Base-by-base conservation (phyloP, 148 eudicot genomes). In the Diospyros kaki region DNA sequence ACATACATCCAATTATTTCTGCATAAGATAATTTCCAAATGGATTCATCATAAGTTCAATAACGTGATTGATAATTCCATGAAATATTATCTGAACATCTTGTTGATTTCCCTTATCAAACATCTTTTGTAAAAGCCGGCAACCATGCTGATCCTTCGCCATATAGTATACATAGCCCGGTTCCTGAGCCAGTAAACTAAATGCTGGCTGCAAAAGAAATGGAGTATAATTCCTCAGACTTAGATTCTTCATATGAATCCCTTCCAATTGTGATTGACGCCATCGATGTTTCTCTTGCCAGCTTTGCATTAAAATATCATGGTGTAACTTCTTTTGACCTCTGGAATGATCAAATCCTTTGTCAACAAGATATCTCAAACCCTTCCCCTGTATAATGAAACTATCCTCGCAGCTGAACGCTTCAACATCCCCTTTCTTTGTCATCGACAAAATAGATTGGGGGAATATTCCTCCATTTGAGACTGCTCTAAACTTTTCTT, bases 101-200 rank as follows among this genome's bases (percentile, higher is more conserved):
- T 81, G 83, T 42, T 48, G 42, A 8, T 79, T 78, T 41, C 94
- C 92, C 65, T 88, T 87, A 52, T 88, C 89, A 74, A 89, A 84
- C 70, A 82, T 80, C 77, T 76, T 87, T 79, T 92, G 97, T 44
- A 92, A 78, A 66, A 81, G 86, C 53, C 92, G 83, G 76, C 92
- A 92, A 38, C 97, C 97, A 51, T 77, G 72, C 68, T 92, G 97
- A 85, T 90, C 88, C 83, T 87, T 90, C 0, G 97, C 89, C 79
- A 88, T 79, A 1, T 55, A 60, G 80, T 77, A 85, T 7, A 89
- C 81, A 45, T 73, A 68, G 17, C 86, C 86, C 80, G 62, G 77
- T 59, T 81, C 79, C 56, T 83, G 86, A 2, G 72, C 72, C 81
- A 88, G 54, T 18, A 89, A 81, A 5, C 71, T 69, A 70, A 38